Base-by-base conservation (phyloP, 306 rosid species). In the Senna tora region DNA sequence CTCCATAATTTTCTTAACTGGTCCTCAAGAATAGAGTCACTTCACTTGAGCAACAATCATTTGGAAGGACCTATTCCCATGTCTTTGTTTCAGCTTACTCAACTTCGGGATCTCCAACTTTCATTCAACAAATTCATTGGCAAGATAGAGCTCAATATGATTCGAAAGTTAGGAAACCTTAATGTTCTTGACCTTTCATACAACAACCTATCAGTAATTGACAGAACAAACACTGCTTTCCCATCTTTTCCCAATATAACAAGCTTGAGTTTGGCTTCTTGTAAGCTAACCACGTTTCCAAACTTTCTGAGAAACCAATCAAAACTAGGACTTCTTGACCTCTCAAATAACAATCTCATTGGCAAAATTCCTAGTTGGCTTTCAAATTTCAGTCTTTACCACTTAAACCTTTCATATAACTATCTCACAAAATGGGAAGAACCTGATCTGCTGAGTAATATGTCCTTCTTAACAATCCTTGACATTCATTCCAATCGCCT, bases 361-460 rank as follows among this genome's bases (percentile, higher is more conserved):
- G 85, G 82, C 1, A 11, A 28, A 5, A n/a, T 83, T 43, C 87
- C 90, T 19, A 32, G 9, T 9, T 81, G 84, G 90, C 50, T 83
- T 39, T 79, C 69, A 73, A 39, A 12, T 2, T 4, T 0, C 2
- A 2, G 0, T 9, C 51, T 39, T 19, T 0, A 0, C 0, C 0
- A 1, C 11, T 20, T 62, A 10, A 62, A 62, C 15, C 50, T 39
- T 20, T 62, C 68, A 0, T 0, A 19, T 19, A 42, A 4, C 13
- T 16, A 39, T 10, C 12, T 62, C 19, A 62, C 17, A 0, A 5
- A 39, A 13, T 62, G 50, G 32, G 67, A 62, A 62, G 50, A 20
- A 10, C 50, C 68, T 39, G 0, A n/a, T n/a, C n/a, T 39, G 8
- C 2, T 9, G 17, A 62, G 10, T 21, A 19, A 19, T 5, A 38